phyloP scores from a whole-genome alignment of 352 stramenopile genomes.

The Phytophthora melonis region DNA sequence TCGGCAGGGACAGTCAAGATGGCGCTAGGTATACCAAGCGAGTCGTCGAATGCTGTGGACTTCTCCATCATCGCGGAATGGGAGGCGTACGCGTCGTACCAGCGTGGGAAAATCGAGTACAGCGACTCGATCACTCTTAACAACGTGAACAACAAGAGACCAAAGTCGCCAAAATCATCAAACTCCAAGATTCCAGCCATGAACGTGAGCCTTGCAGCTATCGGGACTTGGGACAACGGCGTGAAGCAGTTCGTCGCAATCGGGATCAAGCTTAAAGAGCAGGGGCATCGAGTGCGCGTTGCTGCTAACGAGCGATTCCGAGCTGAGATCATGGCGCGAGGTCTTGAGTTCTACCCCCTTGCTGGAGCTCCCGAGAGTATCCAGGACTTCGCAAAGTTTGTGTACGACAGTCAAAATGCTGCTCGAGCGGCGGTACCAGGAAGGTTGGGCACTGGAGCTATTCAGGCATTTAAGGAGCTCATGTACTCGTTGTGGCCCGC shows the following conservation, averaged over 20 bases:
- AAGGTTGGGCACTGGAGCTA: constrained; percentile 27
- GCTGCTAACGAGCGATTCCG: constrained; percentile 79
- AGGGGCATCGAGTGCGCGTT: constrained; percentile 86
- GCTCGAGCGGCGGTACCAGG: constrained; percentile 22
- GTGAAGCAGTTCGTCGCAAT: constrained; percentile 71
- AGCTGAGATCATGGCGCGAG: constrained; percentile 51
- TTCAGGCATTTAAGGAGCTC: constrained; percentile 48
- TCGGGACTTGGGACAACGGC: constrained; percentile 59
- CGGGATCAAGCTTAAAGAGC: constrained; percentile 55
- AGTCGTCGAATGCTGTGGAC: constrained; percentile 25
- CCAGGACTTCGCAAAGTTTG: constrained; percentile 34
- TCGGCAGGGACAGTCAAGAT: constrained; percentile 27
- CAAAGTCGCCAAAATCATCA: background rate
- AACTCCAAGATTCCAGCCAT: constrained; percentile 30
- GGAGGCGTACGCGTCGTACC: constrained; percentile 30
- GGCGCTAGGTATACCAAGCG: constrained; percentile 21
- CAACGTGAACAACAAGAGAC: background rate
- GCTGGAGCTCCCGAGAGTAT: constrained; percentile 35
- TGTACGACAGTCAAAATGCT: constrained; percentile 35
- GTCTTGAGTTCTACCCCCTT: constrained; percentile 64
- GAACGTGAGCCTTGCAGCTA: constrained; percentile 49
- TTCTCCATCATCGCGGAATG: constrained; percentile 29
- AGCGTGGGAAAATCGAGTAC: background rate
- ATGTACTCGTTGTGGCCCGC: constrained; percentile 55
- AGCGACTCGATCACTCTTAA: constrained; percentile 25